Conservation (phyloP, 192 early-diverging fungal genomes). For the Linnemannia elongata region DNA sequence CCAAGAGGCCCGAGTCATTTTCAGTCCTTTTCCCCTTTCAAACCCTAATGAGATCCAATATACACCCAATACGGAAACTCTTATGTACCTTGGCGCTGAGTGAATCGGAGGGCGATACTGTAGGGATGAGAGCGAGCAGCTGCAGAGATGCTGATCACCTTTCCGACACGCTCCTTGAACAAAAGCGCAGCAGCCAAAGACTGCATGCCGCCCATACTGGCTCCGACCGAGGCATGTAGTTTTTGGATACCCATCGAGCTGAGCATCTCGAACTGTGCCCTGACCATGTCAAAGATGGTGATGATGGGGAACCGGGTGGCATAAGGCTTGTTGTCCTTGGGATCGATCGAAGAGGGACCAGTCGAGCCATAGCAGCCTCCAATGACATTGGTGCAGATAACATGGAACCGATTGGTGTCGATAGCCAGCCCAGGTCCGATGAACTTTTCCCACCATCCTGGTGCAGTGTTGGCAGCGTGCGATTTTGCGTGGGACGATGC, state of each 20-base stretch:
- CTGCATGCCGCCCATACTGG: constrained; percentile 98
- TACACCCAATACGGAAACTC: not conserved
- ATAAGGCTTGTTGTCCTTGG: constrained; percentile 80
- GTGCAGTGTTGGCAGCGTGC: constrained; percentile 78
- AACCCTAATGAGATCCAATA: not conserved
- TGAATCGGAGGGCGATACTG: constrained; percentile 93
- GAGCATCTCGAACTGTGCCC: constrained; percentile 91
- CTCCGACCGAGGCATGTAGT: constrained; percentile 91
- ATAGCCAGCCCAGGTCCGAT: constrained; percentile 93
- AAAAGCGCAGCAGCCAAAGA: constrained; percentile 87
- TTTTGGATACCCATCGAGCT: constrained; percentile 83
- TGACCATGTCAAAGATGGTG: constrained; percentile 96
- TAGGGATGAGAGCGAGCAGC: constrained; percentile 96
- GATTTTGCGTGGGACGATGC: constrained; percentile 93
- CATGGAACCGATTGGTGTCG: constrained; percentile 94
- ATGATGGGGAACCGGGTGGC: constrained; percentile 92
- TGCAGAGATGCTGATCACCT: constrained; percentile 88
- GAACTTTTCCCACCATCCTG: constrained; percentile 99
- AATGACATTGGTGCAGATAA: constrained; percentile 96
- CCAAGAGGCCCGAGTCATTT: not conserved
- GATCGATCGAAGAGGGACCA: constrained; percentile 88
- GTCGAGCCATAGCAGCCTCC: constrained; percentile 98
- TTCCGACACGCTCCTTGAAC: constrained; percentile 85
- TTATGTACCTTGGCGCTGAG: constrained; percentile 86
- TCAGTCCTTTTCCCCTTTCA: not conserved